Base-by-base conservation (phyloP, 2,329 filamentous ascomycete species). In the Dryadomyces quercus-mongolicae region DNA sequence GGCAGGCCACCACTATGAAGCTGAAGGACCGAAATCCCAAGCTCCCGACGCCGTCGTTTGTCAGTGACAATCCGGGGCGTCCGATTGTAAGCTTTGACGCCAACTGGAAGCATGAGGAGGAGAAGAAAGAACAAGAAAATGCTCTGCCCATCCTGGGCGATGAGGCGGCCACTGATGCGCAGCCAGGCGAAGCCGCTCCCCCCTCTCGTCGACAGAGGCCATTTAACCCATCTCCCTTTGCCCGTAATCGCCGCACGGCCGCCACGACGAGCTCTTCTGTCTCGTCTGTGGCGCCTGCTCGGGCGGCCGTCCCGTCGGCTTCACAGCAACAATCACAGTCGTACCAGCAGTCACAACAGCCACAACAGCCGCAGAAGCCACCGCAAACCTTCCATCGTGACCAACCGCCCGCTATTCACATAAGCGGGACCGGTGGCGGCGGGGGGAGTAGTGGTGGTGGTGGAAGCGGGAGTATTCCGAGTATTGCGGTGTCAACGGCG, bases 11-110 rank as follows among this genome's bases (percentile, higher is more conserved):
- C 8, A 93, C 87, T 70, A 94, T 94, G 80, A 85, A 76, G 66
- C 74, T 93, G 59, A 90, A 83, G 67, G 89, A 95, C 68, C 84
- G 91, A 65, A 96, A 90, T 69, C 71, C 83, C 55, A 94, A 88
- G 66, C 75, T 97, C 58, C 92, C 91, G 31, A 92, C 86, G 64
- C 92, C 92, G 60, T 88, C 87, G 54, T 85, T 88, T 64, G 91
- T 97, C 69, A 96, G 90, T 72, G 86, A 96, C 72, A 86, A 80
- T 65, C 86, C 87, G 62, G 89, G 89, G 62, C 83, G 92, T 66
- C 92, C 92, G 59, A 97, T 97, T 75, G 92, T 97, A 76, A 97
- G 92, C 78, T 97, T 97, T 77, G 81, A 95, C 71, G 80, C 80
- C 64, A 80, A 85, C 66, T 95, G 88, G 84, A 86, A 82, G 75